phyloP scores from a whole-genome alignment of 169 alveolate species.

The Plasmodium billcollinsi region DNA sequence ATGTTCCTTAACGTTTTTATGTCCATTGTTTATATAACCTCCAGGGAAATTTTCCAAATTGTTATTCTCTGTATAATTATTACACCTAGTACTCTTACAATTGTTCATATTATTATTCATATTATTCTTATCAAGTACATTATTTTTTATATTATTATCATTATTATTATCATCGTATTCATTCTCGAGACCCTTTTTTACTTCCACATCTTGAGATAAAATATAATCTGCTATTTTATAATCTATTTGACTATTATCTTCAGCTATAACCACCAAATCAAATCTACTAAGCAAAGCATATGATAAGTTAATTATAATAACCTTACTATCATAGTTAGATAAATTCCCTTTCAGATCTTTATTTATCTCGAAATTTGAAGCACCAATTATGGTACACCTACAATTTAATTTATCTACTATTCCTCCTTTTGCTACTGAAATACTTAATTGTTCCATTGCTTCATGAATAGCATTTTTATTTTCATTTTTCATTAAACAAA shows the following conservation, averaged over 20 bases:
- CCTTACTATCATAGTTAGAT: slow-evolving; percentile 22
- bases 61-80: no score
- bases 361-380: slow-evolving; percentile 80
- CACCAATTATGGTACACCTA: slow-evolving; percentile 87
- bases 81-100: no score
- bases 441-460: slow-evolving; percentile 96
- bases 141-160: background rate
- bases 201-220: slow-evolving; percentile 18
- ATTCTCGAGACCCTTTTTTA: background rate
- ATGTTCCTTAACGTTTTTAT: background rate
- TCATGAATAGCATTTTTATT: slow-evolving; percentile 93
- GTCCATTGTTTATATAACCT: no score
- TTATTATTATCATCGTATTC: background rate
- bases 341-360: slow-evolving; percentile 32
- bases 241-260: slow-evolving; percentile 56
- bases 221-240: slow-evolving; percentile 52
- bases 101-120: no score
- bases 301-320: slow-evolving; percentile 50
- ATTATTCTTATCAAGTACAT: background rate
- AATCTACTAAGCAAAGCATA: slow-evolving; percentile 80
- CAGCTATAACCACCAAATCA: slow-evolving; percentile 83
- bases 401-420: slow-evolving; percentile 78
- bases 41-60: no score
- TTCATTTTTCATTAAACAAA: slow-evolving; percentile 87
- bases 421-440: slow-evolving; percentile 94